These are phyloP conservation scores for Mariannaea sp. DNA, from an alignment of 2,329 filamentous ascomycete species.

Conservation along the genomic window DNA sequence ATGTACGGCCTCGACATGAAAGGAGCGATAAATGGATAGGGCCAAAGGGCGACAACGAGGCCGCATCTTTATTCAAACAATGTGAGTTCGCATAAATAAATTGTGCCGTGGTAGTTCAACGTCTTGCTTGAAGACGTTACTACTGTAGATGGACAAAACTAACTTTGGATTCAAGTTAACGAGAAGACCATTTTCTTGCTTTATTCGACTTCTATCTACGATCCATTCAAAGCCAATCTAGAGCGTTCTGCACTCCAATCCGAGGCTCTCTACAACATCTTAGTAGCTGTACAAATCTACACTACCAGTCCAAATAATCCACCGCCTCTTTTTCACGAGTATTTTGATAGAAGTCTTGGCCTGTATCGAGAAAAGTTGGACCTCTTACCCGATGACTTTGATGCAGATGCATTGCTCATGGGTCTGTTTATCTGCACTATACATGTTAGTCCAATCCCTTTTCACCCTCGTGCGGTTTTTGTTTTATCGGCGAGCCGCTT, in stretches of 20 bases:
- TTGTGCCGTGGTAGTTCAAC: no score
- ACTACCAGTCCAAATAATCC: slow-evolving; percentile 13
- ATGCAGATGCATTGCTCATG: slow-evolving; percentile 11
- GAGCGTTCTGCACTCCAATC: slow-evolving; percentile 3
- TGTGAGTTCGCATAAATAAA: no score
- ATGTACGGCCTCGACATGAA: no score
- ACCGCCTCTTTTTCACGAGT: slow-evolving; percentile 8
- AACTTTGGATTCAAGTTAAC: slow-evolving; percentile 4
- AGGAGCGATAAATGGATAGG: no score
- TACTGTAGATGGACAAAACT: no score
- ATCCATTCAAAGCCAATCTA: slow-evolving; percentile 13
- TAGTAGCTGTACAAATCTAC: slow-evolving; percentile 24
- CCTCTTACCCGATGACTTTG: slow-evolving; percentile 6
- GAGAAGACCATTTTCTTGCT: slow-evolving; percentile 20
- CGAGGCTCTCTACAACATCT: slow-evolving; percentile 17
- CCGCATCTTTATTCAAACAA: no score
- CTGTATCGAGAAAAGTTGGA: slow-evolving; percentile 18
- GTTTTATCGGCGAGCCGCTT: no score
- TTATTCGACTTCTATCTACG: slow-evolving; percentile 21
- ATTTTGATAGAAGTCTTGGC: slow-evolving; percentile 21
- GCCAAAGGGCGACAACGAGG: no score
- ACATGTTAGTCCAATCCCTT: slow-evolving; percentile 16
- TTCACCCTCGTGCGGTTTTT: no score
- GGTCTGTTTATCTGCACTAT: slow-evolving; percentile 24
- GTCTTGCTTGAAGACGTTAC: no score